Evolutionary conservation across 495 filamentous ascomycete genomes (phyloP).

Genomic region (Aspergillus wentii): DNA sequence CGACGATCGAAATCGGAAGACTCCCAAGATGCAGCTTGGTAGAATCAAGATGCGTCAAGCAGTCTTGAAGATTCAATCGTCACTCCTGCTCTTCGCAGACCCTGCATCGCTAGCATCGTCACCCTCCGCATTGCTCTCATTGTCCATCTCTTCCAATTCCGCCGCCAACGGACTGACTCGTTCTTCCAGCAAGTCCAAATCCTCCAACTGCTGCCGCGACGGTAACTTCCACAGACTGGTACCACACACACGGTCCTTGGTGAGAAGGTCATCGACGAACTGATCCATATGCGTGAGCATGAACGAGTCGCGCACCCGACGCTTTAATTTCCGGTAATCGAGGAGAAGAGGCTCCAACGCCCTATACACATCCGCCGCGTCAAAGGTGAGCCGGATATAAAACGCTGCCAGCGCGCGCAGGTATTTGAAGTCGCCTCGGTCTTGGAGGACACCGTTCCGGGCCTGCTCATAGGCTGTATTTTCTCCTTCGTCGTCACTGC

Average conservation of each 20-base stretch:
- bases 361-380: constrained; percentile 72
- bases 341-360: constrained; percentile 78
- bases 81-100: constrained; percentile 13
- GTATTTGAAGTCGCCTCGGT: constrained; percentile 81
- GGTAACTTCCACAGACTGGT: constrained; percentile 93
- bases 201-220: constrained; percentile 76
- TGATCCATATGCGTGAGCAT: constrained; percentile 80
- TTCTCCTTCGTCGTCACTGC: constrained; percentile 24
- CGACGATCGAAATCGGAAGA: too few species aligned
- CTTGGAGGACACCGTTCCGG: constrained; percentile 26
- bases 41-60: not conserved
- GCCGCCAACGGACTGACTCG: constrained; percentile 75
- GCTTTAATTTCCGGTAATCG: constrained; percentile 77
- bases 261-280: constrained; percentile 89
- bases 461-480: constrained; percentile 13
- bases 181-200: constrained; percentile 81
- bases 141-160: constrained; percentile 77
- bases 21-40: not conserved
- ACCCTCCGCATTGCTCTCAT: constrained; percentile 45
- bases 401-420: constrained; percentile 83
- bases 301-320: constrained; percentile 65
- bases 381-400: constrained; percentile 86
- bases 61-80: constrained; percentile 20
- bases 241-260: constrained; percentile 83
- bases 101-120: constrained; percentile 14